phyloP scores from a whole-genome alignment of 148 eudicot species.

The Selenicereus undatus region DNA sequence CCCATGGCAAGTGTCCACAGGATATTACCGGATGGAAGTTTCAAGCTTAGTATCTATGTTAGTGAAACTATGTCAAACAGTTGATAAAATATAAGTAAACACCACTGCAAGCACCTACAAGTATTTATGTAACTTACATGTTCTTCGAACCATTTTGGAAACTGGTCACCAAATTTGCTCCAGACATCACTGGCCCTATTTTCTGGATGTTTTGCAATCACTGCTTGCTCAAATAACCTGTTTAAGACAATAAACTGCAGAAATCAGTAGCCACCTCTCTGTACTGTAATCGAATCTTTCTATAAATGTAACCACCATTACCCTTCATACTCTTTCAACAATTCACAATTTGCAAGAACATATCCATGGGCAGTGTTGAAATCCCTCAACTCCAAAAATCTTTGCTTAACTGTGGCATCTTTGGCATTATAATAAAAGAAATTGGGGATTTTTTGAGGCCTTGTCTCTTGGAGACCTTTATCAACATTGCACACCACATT shows the following conservation, averaged over 20 bases:
- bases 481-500: not conserved
- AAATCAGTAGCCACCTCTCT: not conserved
- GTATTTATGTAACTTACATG: not conserved
- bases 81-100: not conserved
- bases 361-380: slow-evolving; percentile 6
- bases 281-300: not conserved
- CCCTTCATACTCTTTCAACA: not conserved
- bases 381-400: not conserved
- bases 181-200: not conserved
- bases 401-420: not conserved
- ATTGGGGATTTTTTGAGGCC: not conserved
- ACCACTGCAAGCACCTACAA: too few species aligned
- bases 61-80: not conserved
- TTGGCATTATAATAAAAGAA: not conserved
- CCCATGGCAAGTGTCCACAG: slow-evolving; percentile 6
- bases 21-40: not conserved
- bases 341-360: slow-evolving; percentile 6
- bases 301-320: not conserved
- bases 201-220: not conserved
- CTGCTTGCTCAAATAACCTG: slow-evolving; percentile 8
- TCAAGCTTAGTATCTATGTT: not conserved
- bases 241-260: not conserved
- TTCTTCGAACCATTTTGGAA: slow-evolving; percentile 4
- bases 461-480: not conserved
- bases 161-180: not conserved